phyloP scores from a whole-genome alignment of 2,329 filamentous ascomycete species.

The Paraphaeosphaeria sporulosa region DNA sequence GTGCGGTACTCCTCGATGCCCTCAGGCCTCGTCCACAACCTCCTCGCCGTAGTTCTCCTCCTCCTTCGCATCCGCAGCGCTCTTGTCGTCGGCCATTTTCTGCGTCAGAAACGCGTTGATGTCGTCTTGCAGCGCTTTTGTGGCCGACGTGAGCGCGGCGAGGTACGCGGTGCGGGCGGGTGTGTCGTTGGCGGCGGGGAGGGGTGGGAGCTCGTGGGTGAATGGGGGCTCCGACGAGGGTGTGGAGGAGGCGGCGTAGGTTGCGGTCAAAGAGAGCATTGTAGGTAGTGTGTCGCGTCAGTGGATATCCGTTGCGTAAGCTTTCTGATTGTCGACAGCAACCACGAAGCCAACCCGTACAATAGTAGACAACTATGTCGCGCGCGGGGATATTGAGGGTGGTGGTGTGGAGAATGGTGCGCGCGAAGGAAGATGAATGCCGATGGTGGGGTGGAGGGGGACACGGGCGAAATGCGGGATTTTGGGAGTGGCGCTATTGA shows the following conservation, averaged over 20 bases:
- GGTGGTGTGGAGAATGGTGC: background rate
- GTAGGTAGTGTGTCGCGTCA: too few relatives aligned
- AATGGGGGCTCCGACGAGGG: constrained; percentile 24
- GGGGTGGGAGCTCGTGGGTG: constrained; percentile 20
- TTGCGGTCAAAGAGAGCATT: constrained; percentile 52
- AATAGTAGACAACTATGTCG: too few relatives aligned
- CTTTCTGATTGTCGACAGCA: too few relatives aligned
- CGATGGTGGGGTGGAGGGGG: background rate
- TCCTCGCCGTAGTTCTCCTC: constrained; percentile 88
- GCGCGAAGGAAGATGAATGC: background rate
- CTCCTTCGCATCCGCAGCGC: constrained; percentile 46
- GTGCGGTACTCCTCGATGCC: background rate
- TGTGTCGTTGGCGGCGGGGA: constrained; percentile 25
- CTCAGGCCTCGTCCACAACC: constrained; percentile 66
- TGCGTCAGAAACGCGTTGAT: constrained; percentile 74
- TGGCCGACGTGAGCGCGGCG: constrained; percentile 62
- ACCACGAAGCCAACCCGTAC: too few relatives aligned
- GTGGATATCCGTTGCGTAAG: too few relatives aligned
- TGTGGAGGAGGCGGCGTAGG: constrained; percentile 62
- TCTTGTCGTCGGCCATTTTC: constrained; percentile 76
- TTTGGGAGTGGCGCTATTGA: too few relatives aligned
- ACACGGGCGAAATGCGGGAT: too few relatives aligned
- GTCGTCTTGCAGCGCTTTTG: constrained; percentile 64
- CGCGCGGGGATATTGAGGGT: too few relatives aligned
- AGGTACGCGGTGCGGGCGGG: constrained; percentile 67